Evolutionary conservation across 768 basidiomycete species (phyloP), one percentile per base, ranked within the genome.

Genomic region (Leccinum rimulosum): DNA sequence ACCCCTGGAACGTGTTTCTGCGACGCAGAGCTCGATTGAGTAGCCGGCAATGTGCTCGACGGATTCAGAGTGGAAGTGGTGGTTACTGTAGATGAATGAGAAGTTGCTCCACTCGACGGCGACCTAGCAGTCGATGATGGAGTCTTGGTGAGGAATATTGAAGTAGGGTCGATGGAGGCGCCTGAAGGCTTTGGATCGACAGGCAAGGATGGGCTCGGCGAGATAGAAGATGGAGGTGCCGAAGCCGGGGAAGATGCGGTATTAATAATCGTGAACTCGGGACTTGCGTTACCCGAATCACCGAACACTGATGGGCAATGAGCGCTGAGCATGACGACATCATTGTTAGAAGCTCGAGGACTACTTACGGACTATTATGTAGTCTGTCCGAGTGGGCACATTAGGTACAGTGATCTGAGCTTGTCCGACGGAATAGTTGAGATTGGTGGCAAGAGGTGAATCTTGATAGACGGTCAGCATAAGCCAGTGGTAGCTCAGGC

Each of bases 211-310:
- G 48, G 9, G 48, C 28, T 40, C 11, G 67, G 33, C 9, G 60
- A 30, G 6, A 9, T 6, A 50, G 66, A 45, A 22, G 56, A 35
- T 6, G 69, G 47, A 9, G 62, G 12, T 50, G 22, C 33, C 28
- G 66, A 43, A 19, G 65, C 50, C 8, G 70, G 74, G 47, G 79
- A 80, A 57, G 81, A 76, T 28, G 73, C 70, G 64, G 92, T 92
- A 38, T 96, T 82, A 63, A 82, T 72, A 45, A 77, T 77, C 57
- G 76, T 76, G 40, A 77, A 79, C 51, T 70, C 25, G 15, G 74
- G 77, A 52, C 76, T 77, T 8, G 76, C 70, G 40, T 77, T 77
- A 43, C 76, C 76, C 47, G 78, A 79, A 58, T 77, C 77, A 8
- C 76, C 76, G 6, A 77, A 72, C 50, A 77, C 75, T 17, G 48